A percentile compares a stretch with the other conserved stretches of the same genome.
phyloP scores from a whole-genome alignment of 2,329 filamentous ascomycete species.

The Sclerotinia trifoliorum region DNA sequence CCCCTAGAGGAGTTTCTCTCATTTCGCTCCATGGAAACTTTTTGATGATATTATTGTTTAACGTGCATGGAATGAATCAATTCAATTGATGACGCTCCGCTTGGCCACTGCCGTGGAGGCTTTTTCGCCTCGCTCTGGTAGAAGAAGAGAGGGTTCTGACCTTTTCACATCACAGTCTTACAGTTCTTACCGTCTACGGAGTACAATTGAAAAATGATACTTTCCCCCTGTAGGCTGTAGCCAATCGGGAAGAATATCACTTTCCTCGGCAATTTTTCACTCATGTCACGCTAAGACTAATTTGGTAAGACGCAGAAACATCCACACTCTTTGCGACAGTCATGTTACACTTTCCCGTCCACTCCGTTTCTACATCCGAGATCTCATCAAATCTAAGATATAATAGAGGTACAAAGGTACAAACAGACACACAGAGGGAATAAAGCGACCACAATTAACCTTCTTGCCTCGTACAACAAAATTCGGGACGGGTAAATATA shows the following conservation, averaged over 20 bases:
- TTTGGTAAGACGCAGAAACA: not conserved
- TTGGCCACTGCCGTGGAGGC: constrained; percentile 7
- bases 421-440: not conserved
- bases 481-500: too few relatives aligned
- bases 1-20: not conserved
- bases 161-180: too few relatives aligned
- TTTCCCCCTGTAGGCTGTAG: not conserved
- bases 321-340: not conserved
- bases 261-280: not conserved
- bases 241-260: not conserved
- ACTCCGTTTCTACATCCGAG: not conserved
- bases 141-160: not conserved
- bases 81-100: not conserved
- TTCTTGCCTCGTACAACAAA: not conserved
- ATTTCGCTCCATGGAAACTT: not conserved
- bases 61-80: not conserved
- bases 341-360: not conserved
- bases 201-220: too few relatives aligned
- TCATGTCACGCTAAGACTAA: not conserved
- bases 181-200: not conserved
- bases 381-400: not conserved
- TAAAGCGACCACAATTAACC: not conserved
- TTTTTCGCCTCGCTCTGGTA: constrained; percentile 3
- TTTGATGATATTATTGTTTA: not conserved
- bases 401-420: not conserved